A percentile compares a stretch with the other conserved stretches of the same genome.
These are phyloP conservation scores for Linum usitatissimum DNA, from an alignment of 345 rosid species.

Conservation along the genomic window DNA sequence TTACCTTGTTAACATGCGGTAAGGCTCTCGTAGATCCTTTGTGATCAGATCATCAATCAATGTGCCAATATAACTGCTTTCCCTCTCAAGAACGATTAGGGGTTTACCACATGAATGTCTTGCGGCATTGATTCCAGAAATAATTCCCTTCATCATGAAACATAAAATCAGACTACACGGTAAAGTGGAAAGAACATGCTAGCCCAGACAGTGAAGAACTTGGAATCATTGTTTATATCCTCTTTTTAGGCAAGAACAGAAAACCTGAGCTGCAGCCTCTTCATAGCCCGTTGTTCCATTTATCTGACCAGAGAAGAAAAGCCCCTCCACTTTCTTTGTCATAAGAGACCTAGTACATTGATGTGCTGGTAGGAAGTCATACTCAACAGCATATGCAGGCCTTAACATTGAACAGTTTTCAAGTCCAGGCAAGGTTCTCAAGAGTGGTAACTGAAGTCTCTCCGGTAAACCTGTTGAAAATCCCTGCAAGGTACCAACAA, in stretches of 20 bases:
- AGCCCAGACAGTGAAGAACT: neutral
- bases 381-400: slow-evolving; percentile 99
- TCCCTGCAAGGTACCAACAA: slow-evolving; percentile 38
- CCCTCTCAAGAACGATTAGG: slow-evolving; percentile 85
- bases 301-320: slow-evolving; percentile 98
- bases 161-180: neutral
- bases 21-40: slow-evolving; percentile 95
- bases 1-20: slow-evolving; percentile 93
- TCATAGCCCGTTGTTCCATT: slow-evolving; percentile 98
- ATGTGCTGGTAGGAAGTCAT: slow-evolving; percentile 91
- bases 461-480: slow-evolving; percentile 98
- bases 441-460: slow-evolving; percentile 85
- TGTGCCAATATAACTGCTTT: slow-evolving; percentile 91
- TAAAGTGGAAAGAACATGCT: neutral
- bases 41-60: slow-evolving; percentile 90
- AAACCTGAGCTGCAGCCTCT: slow-evolving; percentile 99
- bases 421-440: slow-evolving; percentile 95
- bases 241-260: neutral
- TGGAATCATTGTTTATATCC: neutral
- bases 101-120: slow-evolving; percentile 74
- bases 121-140: slow-evolving; percentile 94
- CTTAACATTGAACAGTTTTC: slow-evolving; percentile 91
- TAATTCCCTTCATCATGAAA: slow-evolving; percentile 47
- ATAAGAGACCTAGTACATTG: slow-evolving; percentile 89
- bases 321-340: slow-evolving; percentile 88